Conservation (phyloP, 2,329 filamentous ascomycete species). For the Diaporthe aspalathi region DNA sequence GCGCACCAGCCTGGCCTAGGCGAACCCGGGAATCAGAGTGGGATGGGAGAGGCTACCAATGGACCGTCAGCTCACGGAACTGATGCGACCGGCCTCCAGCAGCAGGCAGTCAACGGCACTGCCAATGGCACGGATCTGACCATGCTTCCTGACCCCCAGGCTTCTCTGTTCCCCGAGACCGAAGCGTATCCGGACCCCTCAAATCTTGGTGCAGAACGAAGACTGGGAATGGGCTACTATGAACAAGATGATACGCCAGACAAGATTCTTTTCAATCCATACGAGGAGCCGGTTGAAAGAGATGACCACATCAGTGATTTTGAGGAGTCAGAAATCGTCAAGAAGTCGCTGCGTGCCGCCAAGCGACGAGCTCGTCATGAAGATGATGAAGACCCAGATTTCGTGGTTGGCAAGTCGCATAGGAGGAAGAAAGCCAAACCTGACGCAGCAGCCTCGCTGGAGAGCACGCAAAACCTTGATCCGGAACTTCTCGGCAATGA, state of each 20-base stretch:
- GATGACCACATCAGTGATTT: slow-evolving; percentile 55
- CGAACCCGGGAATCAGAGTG: slow-evolving; percentile 50
- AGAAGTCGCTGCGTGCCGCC: slow-evolving; percentile 64
- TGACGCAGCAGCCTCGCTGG: slow-evolving; percentile 48
- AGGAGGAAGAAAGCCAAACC: slow-evolving; percentile 58
- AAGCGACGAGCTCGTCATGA: slow-evolving; percentile 65
- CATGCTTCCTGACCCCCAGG: slow-evolving; percentile 29
- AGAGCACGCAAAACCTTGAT: slow-evolving; percentile 60
- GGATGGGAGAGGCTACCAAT: slow-evolving; percentile 46
- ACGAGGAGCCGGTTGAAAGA: slow-evolving; percentile 60
- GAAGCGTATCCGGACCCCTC: slow-evolving; percentile 62
- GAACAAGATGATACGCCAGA: slow-evolving; percentile 68
- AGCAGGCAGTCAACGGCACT: slow-evolving; percentile 42
- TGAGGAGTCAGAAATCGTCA: slow-evolving; percentile 65
- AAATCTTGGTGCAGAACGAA: slow-evolving; percentile 58
- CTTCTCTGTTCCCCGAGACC: slow-evolving; percentile 29
- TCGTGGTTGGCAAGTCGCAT: slow-evolving; percentile 56
- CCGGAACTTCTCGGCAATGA: slow-evolving; percentile 58
- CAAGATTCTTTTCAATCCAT: slow-evolving; percentile 70
- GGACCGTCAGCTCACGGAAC: neutral
- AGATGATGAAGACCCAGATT: slow-evolving; percentile 67
- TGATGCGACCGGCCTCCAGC: slow-evolving; percentile 32
- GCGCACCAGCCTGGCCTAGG: slow-evolving; percentile 44
- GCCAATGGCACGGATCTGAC: slow-evolving; percentile 45
- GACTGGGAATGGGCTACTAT: slow-evolving; percentile 71